These are phyloP conservation scores for Dactylis glomerata DNA, from an alignment of 176 grass and related monocot genomes.

Conservation along the genomic window DNA sequence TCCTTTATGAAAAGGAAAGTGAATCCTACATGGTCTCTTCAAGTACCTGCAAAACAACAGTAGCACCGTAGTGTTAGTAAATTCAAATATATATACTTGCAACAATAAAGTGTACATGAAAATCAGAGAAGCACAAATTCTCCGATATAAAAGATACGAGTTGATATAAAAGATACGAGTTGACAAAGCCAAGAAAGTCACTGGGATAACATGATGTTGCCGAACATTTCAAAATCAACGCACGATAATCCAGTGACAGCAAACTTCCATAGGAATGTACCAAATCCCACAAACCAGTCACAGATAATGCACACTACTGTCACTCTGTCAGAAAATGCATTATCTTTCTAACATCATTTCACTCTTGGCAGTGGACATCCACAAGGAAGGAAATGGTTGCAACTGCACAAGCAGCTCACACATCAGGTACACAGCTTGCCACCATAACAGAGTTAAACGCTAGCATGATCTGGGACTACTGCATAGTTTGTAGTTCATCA, in stretches of 20 bases:
- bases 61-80: not conserved
- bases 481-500: not conserved
- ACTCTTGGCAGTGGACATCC: not conserved
- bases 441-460: not conserved
- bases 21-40: slow-evolving; percentile 37
- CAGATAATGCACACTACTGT: not conserved
- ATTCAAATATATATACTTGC: not conserved
- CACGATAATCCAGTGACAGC: not conserved
- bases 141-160: not conserved
- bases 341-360: not conserved
- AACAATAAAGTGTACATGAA: not conserved
- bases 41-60: slow-evolving; percentile 45
- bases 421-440: not conserved
- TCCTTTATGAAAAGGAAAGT: slow-evolving; percentile 51
- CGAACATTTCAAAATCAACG: not conserved
- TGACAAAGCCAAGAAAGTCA: not conserved
- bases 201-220: not conserved
- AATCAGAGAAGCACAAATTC: not conserved
- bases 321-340: not conserved
- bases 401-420: not conserved
- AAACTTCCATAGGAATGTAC: not conserved
- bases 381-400: not conserved
- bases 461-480: not conserved
- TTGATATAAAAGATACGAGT: not conserved
- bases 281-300: not conserved